These are phyloP conservation scores for Aureobasidium lini DNA, from an alignment of 2,329 filamentous ascomycete species.

Conservation along the genomic window DNA sequence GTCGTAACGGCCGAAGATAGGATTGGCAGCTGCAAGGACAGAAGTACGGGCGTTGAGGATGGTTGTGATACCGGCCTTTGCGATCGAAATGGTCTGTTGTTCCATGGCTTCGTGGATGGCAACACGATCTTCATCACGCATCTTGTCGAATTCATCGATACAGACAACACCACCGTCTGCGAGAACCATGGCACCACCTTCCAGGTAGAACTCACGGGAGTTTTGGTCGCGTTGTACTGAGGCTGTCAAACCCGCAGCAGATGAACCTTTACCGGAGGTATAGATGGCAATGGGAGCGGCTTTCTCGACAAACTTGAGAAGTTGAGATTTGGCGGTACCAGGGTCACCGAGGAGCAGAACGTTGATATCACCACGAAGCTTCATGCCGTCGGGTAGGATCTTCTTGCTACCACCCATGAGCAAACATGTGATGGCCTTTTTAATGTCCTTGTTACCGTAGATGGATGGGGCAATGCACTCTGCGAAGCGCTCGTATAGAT, in stretches of 20 bases:
- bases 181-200: conserved; percentile 96
- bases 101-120: conserved; percentile 99
- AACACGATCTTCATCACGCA: conserved; percentile 95
- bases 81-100: conserved; percentile 98
- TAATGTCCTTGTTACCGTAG: conserved; percentile 92
- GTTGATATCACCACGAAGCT: conserved; percentile 94
- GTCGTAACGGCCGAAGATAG: conserved; percentile 95
- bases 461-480: conserved; percentile 95
- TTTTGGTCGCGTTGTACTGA: conserved; percentile 90
- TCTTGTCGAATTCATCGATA: conserved; percentile 99
- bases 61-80: conserved; percentile 96
- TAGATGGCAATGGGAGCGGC: conserved; percentile 96
- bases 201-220: conserved; percentile 93
- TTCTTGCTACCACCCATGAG: conserved; percentile 95
- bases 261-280: conserved; percentile 96
- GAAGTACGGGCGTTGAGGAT: conserved; percentile 95
- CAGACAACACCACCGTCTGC: conserved; percentile 95
- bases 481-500: conserved; percentile 86
- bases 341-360: conserved; percentile 93
- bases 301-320: conserved; percentile 96
- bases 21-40: conserved; percentile 90
- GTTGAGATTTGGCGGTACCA: conserved; percentile 94
- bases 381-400: conserved; percentile 96
- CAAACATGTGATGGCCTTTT: conserved; percentile 91
- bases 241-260: conserved; percentile 91